Percentiles rank a stretch among this genome's conserved stretches.
Conservation (phyloP, 2,329 filamentous ascomycete genomes). For the Rachicladosporium sp. region DNA sequence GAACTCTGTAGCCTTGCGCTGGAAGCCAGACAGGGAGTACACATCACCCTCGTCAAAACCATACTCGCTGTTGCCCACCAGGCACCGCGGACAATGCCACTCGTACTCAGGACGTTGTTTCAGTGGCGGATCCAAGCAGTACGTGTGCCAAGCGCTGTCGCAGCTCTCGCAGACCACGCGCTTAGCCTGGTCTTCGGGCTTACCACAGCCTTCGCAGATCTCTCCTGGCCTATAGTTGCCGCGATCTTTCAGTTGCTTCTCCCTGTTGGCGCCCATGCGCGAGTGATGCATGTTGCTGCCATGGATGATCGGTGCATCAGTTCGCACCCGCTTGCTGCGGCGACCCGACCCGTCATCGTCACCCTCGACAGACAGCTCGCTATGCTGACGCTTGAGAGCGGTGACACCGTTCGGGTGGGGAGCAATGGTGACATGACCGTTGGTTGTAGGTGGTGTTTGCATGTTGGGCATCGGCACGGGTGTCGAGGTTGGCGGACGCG, state of each 20-base stretch:
- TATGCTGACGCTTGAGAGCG: constrained; percentile 60
- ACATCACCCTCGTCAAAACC: constrained; percentile 94
- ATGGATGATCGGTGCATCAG: constrained; percentile 71
- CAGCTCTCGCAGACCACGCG: constrained; percentile 83
- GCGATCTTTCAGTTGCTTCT: constrained; percentile 44
- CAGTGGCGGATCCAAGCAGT: constrained; percentile 78
- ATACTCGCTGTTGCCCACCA: constrained; percentile 92
- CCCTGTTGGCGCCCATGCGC: constrained; percentile 62
- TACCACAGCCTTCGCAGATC: constrained; percentile 75
- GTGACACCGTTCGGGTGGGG: constrained; percentile 15
- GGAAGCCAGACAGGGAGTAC: constrained; percentile 90
- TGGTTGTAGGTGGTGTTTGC: constrained; percentile 40
- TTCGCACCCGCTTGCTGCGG: constrained; percentile 86
- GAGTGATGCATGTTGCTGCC: constrained; percentile 96
- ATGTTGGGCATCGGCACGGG: constrained; percentile 20
- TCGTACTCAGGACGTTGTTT: constrained; percentile 70
- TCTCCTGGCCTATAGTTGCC: constrained; percentile 47
- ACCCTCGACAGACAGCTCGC: constrained; percentile 35
- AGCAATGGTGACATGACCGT: constrained; percentile 11
- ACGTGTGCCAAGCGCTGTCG: constrained; percentile 75
- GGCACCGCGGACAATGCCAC: constrained; percentile 91
- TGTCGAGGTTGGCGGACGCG: no score
- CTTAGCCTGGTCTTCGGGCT: constrained; percentile 56
- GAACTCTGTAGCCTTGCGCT: constrained; percentile 90
- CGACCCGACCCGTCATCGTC: constrained; percentile 40